Conservation (phyloP, 2,329 filamentous ascomycete species). For the Aureobasidium sp. region DNA sequence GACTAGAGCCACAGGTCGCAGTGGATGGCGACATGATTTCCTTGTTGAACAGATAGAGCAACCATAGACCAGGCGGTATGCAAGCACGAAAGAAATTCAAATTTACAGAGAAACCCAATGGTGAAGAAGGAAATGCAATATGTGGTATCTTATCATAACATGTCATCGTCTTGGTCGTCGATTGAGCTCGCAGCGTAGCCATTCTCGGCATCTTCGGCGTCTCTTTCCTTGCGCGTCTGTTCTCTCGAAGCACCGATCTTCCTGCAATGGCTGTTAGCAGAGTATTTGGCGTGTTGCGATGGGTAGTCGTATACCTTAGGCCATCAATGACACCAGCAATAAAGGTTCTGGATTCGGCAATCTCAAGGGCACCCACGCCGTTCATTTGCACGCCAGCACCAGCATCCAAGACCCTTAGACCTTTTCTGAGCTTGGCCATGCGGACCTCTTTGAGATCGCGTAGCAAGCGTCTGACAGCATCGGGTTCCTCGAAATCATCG, state of each 20-base stretch:
- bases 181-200: conserved; percentile 39
- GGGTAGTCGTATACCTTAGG: conserved; percentile 42
- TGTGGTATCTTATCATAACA: conserved; percentile 24
- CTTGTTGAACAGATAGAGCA: not conserved
- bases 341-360: conserved; percentile 78
- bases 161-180: conserved; percentile 49
- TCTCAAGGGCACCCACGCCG: conserved; percentile 87
- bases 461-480: conserved; percentile 65
- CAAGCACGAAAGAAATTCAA: not conserved
- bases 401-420: conserved; percentile 61
- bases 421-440: conserved; percentile 77
- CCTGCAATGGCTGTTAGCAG: conserved; percentile 31
- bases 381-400: conserved; percentile 64
- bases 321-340: conserved; percentile 81
- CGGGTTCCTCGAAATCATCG: conserved; percentile 70
- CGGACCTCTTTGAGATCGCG: conserved; percentile 80
- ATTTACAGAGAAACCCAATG: not conserved
- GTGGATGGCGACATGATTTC: not conserved
- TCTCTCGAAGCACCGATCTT: conserved; percentile 77
- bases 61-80: not conserved
- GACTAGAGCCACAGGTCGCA: not conserved
- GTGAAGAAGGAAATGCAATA: not conserved
- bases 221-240: conserved; percentile 65
- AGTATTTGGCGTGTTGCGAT: conserved; percentile 3
- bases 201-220: conserved; percentile 56